A percentile compares a stretch with the other conserved stretches of the same genome.
These are phyloP conservation scores for Ophiostoma populinum DNA, from an alignment of 2,329 filamentous ascomycete genomes.

Conservation along the genomic window DNA sequence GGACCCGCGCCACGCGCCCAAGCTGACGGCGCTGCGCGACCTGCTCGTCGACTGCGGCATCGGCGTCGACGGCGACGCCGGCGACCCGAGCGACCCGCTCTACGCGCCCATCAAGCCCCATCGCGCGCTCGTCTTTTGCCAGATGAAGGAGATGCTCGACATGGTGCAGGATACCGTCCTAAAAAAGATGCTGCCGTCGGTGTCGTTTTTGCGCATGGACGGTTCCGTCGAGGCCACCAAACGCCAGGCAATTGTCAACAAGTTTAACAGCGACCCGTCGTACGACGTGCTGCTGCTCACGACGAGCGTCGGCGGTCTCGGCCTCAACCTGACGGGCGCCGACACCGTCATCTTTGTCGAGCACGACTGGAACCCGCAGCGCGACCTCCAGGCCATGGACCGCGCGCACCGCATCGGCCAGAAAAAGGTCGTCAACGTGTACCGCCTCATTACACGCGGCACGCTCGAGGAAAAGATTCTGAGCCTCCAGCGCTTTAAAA, in stretches of 20 bases:
- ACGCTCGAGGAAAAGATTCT: conserved; percentile 98
- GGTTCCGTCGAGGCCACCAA: conserved; percentile 83
- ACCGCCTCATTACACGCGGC: conserved; percentile 86
- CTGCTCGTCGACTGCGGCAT: conserved; percentile 97
- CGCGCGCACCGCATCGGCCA: conserved; percentile 95
- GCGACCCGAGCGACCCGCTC: conserved; percentile 37
- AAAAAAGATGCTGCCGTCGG: conserved; percentile 75
- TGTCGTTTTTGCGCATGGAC: conserved; percentile 87
- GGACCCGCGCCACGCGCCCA: conserved; percentile 78
- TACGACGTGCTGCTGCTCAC: conserved; percentile 90
- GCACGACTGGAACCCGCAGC: conserved; percentile 98
- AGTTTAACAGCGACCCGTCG: conserved; percentile 93
- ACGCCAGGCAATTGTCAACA: conserved; percentile 95
- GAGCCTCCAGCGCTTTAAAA: conserved; percentile 96
- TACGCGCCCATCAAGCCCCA: conserved; percentile 86
- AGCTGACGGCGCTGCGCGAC: conserved; percentile 77
- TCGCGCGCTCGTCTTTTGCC: conserved; percentile 90
- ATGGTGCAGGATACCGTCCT: conserved; percentile 94
- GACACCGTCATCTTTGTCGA: conserved; percentile 99
- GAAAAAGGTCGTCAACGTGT: conserved; percentile 99
- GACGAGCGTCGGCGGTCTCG: conserved; percentile 85
- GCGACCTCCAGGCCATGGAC: conserved; percentile 97
- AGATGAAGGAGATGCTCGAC: conserved; percentile 99
- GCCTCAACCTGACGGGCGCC: conserved; percentile 86
- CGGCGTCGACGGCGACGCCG: conserved; percentile 52